Evolutionary conservation across 2,329 filamentous ascomycete species (phyloP).

Genomic region (Diaporthe sp.): DNA sequence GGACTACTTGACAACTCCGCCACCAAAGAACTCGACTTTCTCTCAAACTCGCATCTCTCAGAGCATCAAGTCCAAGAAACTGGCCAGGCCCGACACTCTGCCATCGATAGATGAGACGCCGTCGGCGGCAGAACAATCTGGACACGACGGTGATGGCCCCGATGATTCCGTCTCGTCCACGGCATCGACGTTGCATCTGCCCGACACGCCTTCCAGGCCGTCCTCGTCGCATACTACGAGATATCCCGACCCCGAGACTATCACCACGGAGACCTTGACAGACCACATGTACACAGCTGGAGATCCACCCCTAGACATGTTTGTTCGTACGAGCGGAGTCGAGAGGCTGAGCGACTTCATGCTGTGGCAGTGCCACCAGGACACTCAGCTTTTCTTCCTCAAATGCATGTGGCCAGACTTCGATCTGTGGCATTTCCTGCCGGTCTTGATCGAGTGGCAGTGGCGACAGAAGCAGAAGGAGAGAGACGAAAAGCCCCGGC

Average conservation of each 20-base stretch:
- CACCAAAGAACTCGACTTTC: constrained; percentile 78
- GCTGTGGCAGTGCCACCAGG: constrained; percentile 97
- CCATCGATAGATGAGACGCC: constrained; percentile 65
- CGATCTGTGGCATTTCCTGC: constrained; percentile 92
- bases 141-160: constrained; percentile 57
- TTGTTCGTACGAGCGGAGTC: constrained; percentile 93
- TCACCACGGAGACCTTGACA: constrained; percentile 85
- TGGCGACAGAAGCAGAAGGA: constrained; percentile 73
- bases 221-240: constrained; percentile 54
- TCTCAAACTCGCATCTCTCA: constrained; percentile 90
- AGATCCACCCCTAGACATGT: constrained; percentile 89
- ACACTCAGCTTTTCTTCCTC: constrained; percentile 93
- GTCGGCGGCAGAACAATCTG: constrained; percentile 58
- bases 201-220: constrained; percentile 55
- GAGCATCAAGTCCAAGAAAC: constrained; percentile 81
- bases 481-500: constrained; percentile 61
- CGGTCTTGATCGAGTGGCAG: constrained; percentile 92
- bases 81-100: constrained; percentile 60
- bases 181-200: constrained; percentile 67
- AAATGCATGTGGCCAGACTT: constrained; percentile 97
- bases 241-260: constrained; percentile 83
- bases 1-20: constrained; percentile 83
- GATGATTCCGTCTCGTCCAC: constrained; percentile 73
- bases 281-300: constrained; percentile 90
- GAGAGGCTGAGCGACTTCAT: constrained; percentile 96